These are phyloP conservation scores for Leishmania major DNA, from an alignment of 208 protist species.

Conservation along the genomic window DNA sequence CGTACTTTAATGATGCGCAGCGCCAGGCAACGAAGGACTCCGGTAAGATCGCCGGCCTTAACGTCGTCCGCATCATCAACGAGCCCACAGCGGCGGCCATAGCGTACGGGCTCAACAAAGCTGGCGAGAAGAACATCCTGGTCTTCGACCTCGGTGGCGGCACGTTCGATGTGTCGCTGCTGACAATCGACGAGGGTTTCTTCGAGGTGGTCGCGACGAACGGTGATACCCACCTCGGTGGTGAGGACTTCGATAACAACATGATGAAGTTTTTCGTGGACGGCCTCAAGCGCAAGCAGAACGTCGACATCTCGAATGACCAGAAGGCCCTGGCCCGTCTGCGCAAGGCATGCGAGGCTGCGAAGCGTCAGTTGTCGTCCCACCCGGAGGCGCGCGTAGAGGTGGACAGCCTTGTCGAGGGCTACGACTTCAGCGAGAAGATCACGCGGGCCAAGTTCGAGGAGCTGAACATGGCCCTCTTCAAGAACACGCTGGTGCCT, in stretches of 20 bases:
- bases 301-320: constrained; percentile 78
- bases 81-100: constrained; percentile 99
- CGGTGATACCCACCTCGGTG: constrained; percentile 99
- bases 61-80: constrained; percentile 99
- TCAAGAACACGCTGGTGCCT: constrained; percentile 84
- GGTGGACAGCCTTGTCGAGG: constrained; percentile 98
- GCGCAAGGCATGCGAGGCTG: constrained; percentile 91
- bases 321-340: constrained; percentile 77
- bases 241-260: constrained; percentile 99
- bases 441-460: constrained; percentile 99
- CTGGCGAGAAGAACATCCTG: constrained; percentile 92
- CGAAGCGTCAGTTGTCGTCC: constrained; percentile 98
- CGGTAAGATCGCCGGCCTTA: constrained; percentile 96
- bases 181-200: constrained; percentile 99
- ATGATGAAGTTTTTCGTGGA: constrained; percentile 97
- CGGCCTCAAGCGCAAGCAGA: constrained; percentile 93
- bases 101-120: constrained; percentile 98
- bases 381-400: constrained; percentile 94
- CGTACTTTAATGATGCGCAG: constrained; percentile 99
- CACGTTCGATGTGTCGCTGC: constrained; percentile 99
- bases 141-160: constrained; percentile 99
- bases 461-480: constrained; percentile 92
- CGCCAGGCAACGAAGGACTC: constrained; percentile 99
- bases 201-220: constrained; percentile 99
- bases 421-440: constrained; percentile 97